Evolutionary conservation across 176 grass and related monocot genomes (phyloP), one percentile per base, ranked within the genome.

Genomic region (Echinochloa phyllopogon): DNA sequence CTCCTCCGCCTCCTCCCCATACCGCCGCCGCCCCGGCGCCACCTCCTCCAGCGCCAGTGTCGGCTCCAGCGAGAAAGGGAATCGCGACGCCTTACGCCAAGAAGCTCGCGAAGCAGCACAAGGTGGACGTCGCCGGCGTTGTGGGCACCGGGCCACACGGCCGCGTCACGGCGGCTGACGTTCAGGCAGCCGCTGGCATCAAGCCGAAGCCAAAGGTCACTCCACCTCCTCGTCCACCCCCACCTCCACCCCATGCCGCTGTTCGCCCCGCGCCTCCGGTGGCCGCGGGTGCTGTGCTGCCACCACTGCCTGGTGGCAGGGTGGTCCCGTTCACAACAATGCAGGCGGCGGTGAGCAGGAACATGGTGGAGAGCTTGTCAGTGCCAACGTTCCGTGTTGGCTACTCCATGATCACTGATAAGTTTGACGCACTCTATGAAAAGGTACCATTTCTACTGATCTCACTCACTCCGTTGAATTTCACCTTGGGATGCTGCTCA

Each of bases 311-410:
- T 49, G 93, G 93, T 45, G 89, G 80, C 40, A 91, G 47, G 3
- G 78, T 92, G 77, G 91, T 94, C 33, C 89, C 91, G 38, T 99
- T 99, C 69, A 96, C 93, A 8, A 71, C 93, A 29, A 96, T 95
- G 96, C 96, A 96, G 89, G 52, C 65, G 0, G 91, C 91, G 18
- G 89, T 99, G 72, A 94, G 89, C 69, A 96, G 91, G 91, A 99
- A 96, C 89, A 99, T 99, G 96, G 48, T 94, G 73, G 96, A 92
- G 52, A 99, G 89, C 81, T 83, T 99, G 69, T 89, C 81, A 13
- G 89, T 96, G 29, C 96, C 96, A 16, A 89, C 86, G 23, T 99
- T 96, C 65, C 77, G 91, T 43, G 93, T 96, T 4, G 86, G 91
- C 1, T 94, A 94, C 68, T 86, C 91, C 17, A 56, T 99, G 61